Evolutionary conservation across 192 early-diverging fungal genomes (phyloP), one percentile per base, ranked within the genome.

Genomic region (Podila epigama): DNA sequence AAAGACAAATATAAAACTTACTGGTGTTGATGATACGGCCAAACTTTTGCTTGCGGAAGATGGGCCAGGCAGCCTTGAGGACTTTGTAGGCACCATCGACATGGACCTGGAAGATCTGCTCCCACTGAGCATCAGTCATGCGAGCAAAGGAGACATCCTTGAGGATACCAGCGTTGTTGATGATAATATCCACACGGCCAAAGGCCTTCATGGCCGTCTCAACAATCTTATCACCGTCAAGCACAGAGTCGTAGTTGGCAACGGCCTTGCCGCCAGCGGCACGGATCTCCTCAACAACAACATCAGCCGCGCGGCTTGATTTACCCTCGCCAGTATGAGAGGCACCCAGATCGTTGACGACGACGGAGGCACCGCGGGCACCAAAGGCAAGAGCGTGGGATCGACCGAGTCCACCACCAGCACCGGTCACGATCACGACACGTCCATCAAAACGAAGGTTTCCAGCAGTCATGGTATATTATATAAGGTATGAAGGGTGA

Each of bases 161-260:
- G 58, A 99, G 85, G 57, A 99, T 97, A 65, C 97, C 97, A 22
- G 97, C 97, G 69, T 99, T 99, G 89, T 99, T 99, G 69, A 99
- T 88, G 27, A 99, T 64, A 62, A 99, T 82, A 63, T 93, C 92
- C 56, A 93, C 67, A 11, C 91, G 89, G 8, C 92, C 92, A 83
- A 91, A 93, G 18, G 89, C 89, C 72, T 92, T 86, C 63, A 98
- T 85, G 7, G 96, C 97, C 7, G 97, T 96, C 40, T 94, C 92
- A 33, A 98, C 89, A 11, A 98, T 80, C 81, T 92, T 91, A 8
- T 99, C 96, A 52, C 97, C 97, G n/a, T 97, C 92, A 75, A 97
- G 96, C 25, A 99, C 97, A 28, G 97, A 99, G 80, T 96, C 91
- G 81, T 92, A 90, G 72, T 90, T 91, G 69, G 96, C 94, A 11